phyloP scores from a whole-genome alignment of 1,284 basidiomycete species.

The Ceratobasidium sp. region DNA sequence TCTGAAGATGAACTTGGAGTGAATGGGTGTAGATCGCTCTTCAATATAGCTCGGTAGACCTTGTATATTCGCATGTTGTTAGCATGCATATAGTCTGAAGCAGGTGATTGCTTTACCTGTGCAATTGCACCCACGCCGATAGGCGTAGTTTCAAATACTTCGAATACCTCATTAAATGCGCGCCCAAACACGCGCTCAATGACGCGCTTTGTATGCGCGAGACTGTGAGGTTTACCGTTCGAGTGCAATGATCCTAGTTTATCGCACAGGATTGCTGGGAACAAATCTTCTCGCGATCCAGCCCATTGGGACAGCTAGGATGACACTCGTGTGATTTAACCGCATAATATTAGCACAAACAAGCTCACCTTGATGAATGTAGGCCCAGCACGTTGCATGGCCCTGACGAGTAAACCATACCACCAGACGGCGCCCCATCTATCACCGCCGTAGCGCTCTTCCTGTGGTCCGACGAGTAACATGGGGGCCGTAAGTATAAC shows the following conservation, averaged over 20 bases:
- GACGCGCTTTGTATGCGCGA: constrained; percentile 85
- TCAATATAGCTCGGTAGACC: constrained; percentile 91
- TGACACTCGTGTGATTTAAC: constrained; percentile 1
- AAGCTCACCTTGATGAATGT: constrained; percentile 92
- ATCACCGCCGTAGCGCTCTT: constrained; percentile 68
- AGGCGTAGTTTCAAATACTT: constrained; percentile 87
- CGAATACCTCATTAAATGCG: constrained; percentile 91
- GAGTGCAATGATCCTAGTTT: constrained; percentile 92
- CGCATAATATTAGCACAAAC: not conserved
- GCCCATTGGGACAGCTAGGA: constrained; percentile 87
- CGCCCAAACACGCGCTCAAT: constrained; percentile 89
- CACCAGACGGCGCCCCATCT: constrained; percentile 94
- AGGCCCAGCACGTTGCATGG: constrained; percentile 96
- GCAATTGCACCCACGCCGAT: constrained; percentile 99
- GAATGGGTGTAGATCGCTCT: constrained; percentile 81
- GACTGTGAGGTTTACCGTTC: constrained; percentile 85
- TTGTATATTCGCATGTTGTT: constrained; percentile 54
- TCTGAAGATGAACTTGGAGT: constrained; percentile 52
- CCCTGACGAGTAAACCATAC: constrained; percentile 89
- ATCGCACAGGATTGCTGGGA: constrained; percentile 92
- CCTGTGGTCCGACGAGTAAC: constrained; percentile 78
- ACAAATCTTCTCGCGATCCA: constrained; percentile 93
- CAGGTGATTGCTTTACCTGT: constrained; percentile 70
- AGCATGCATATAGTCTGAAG: not conserved
- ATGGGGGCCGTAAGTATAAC: constrained; percentile 90